These are phyloP conservation scores for Fusarium sp. DNA, from an alignment of 2,329 filamentous ascomycete species.

Conservation along the genomic window DNA sequence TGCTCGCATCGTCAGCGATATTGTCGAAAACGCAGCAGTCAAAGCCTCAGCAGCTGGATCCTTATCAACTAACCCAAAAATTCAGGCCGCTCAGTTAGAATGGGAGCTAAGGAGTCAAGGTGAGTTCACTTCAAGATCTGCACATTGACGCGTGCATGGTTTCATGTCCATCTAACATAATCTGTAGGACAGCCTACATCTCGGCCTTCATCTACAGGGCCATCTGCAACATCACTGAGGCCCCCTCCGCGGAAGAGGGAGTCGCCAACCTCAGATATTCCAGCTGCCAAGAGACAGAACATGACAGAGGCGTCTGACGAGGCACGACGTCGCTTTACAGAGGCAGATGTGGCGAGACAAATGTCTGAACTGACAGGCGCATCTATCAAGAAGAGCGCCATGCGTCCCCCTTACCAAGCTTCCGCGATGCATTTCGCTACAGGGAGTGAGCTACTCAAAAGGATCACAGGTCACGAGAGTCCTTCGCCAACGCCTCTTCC, in stretches of 20 bases:
- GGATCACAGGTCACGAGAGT: constrained; percentile 20
- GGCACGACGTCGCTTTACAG: constrained; percentile 39
- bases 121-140: not conserved
- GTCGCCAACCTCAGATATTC: constrained; percentile 14
- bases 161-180: constrained; percentile 11
- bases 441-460: constrained; percentile 31
- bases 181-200: constrained; percentile 18
- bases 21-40: constrained; percentile 4
- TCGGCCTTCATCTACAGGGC: constrained; percentile 14
- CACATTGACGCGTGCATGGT: not conserved
- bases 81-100: constrained; percentile 50
- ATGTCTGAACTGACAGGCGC: constrained; percentile 21
- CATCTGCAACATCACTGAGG: constrained; percentile 4
- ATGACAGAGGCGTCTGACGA: not conserved
- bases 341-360: constrained; percentile 35
- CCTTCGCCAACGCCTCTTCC: constrained; percentile 13
- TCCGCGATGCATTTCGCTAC: constrained; percentile 28
- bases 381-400: constrained; percentile 20
- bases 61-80: constrained; percentile 42
- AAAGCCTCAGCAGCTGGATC: constrained; percentile 14
- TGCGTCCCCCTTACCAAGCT: constrained; percentile 9
- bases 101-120: constrained; percentile 49
- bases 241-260: constrained; percentile 32
- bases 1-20: constrained; percentile 48
- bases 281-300: constrained; percentile 23